Conservation (phyloP, 208 protist genomes). For the Sergeia podlipaevii region DNA sequence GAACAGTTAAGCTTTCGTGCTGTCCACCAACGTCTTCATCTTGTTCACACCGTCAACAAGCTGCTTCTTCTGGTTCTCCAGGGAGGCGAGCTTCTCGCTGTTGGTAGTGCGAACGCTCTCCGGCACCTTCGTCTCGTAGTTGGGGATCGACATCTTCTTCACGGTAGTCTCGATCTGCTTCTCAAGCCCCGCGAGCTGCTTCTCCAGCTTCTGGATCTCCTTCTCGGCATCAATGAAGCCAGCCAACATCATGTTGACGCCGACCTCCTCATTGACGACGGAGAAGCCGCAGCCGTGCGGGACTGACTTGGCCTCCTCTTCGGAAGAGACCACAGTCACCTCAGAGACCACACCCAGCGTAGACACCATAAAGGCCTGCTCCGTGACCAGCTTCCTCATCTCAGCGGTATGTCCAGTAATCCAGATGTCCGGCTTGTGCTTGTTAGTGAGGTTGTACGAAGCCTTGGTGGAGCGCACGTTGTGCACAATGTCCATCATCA, state of each 20-base stretch:
- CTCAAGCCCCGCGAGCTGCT: constrained; percentile 64
- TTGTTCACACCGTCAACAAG: constrained; percentile 66
- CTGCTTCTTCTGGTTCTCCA: constrained; percentile 66
- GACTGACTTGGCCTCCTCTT: constrained; percentile 38
- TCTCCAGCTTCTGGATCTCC: constrained; percentile 86
- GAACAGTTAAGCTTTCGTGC: background rate
- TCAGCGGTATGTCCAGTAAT: constrained; percentile 48
- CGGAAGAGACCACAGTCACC: constrained; percentile 48
- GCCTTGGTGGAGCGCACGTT: constrained; percentile 86
- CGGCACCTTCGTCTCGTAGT: constrained; percentile 91
- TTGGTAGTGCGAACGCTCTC: constrained; percentile 75
- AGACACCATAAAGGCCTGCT: constrained; percentile 56
- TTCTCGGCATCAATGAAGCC: constrained; percentile 90
- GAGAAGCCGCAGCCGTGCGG: constrained; percentile 87
- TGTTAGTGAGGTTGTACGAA: constrained; percentile 88
- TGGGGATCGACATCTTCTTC: constrained; percentile 87
- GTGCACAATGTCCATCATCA: constrained; percentile 87
- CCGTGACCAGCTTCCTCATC: constrained; percentile 34
- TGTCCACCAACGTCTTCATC: constrained; percentile 55
- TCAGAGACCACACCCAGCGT: constrained; percentile 82
- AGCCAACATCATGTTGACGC: constrained; percentile 86
- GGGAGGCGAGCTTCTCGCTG: constrained; percentile 68
- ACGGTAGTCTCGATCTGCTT: constrained; percentile 82
- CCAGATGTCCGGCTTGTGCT: constrained; percentile 84
- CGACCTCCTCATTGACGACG: constrained; percentile 77